phyloP scores from a whole-genome alignment of 139 green algal genomes.

The Chlorella sp. region DNA sequence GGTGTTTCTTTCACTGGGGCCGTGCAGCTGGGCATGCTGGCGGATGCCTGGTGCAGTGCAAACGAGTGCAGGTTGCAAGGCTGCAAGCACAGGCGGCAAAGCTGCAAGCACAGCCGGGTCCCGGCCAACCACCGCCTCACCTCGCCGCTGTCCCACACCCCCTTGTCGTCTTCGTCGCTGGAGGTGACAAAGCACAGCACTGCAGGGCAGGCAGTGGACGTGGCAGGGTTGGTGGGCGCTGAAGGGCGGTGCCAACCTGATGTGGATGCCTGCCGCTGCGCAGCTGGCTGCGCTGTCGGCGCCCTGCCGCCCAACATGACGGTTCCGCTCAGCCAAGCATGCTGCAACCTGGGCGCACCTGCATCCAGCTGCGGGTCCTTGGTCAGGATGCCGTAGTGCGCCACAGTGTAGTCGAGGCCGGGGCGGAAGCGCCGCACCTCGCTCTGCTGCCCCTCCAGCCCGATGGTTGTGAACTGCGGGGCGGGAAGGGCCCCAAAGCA shows the following conservation, averaged over 20 bases:
- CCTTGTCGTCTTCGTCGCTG: conserved; percentile 8
- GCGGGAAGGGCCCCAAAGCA: neutral
- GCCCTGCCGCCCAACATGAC: no score
- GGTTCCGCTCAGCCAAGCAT: neutral
- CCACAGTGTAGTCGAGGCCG: conserved; percentile 88
- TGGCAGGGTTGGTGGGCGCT: neutral
- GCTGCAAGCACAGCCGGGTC: no score
- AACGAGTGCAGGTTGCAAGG: no score
- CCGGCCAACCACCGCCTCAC: neutral
- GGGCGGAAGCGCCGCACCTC: conserved; percentile 83
- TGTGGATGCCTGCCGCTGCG: no score
- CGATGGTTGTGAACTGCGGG: conserved; percentile 53
- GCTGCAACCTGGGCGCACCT: neutral
- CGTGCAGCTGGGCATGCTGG: neutral
- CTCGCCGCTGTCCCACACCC: conserved; percentile 66
- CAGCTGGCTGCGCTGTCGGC: no score
- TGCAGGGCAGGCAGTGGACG: conserved; percentile 43
- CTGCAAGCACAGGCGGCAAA: no score
- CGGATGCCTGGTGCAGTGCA: no score
- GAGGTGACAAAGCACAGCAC: conserved; percentile 85
- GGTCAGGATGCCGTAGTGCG: conserved; percentile 76
- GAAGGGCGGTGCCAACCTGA: no score
- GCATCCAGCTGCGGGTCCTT: conserved; percentile 33
- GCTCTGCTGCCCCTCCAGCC: conserved; percentile 44
- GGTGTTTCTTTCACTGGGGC: conserved; percentile 28